A percentile compares a stretch with the other conserved stretches of the same genome.
phyloP scores from a whole-genome alignment of 768 basidiomycete species.

The Clitopilus passeckerianus region DNA sequence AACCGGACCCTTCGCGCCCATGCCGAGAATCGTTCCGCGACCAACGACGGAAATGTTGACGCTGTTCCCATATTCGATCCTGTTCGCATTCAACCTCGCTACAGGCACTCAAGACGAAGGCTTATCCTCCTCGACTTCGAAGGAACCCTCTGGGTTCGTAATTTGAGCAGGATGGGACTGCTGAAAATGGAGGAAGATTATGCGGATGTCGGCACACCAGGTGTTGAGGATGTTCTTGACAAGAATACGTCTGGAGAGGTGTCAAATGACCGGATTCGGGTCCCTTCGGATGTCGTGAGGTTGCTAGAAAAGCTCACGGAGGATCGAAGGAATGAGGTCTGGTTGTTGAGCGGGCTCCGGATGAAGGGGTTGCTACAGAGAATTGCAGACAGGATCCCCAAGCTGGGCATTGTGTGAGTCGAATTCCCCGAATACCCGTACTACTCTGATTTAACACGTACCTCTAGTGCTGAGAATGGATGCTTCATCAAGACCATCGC shows the following conservation, averaged over 20 bases:
- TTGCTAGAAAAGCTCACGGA: conserved; percentile 54
- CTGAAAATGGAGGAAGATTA: conserved; percentile 31
- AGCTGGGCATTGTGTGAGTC: conserved; percentile 72
- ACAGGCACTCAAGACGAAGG: conserved; percentile 58
- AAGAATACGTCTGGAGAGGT: conserved; percentile 1
- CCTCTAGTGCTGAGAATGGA: conserved; percentile 73
- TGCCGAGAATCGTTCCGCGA: conserved; percentile 53
- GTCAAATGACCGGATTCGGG: conserved; percentile 10
- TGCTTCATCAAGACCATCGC: conserved; percentile 68
- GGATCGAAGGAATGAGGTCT: conserved; percentile 71
- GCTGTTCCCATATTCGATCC: conserved; percentile 28
- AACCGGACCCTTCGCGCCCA: conserved; percentile 69
- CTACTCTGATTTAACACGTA: neutral
- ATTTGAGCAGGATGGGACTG: conserved; percentile 43
- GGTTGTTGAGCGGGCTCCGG: conserved; percentile 75
- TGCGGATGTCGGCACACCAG: neutral
- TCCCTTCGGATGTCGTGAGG: conserved; percentile 35
- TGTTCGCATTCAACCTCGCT: conserved; percentile 56
- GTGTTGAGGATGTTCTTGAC: neutral
- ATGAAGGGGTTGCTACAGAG: conserved; percentile 59
- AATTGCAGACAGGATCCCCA: conserved; percentile 55
- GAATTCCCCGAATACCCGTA: neutral
- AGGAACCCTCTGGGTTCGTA: conserved; percentile 70
- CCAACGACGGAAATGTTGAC: conserved; percentile 20
- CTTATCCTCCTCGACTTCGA: conserved; percentile 77